Evolutionary conservation across 768 basidiomycete species (phyloP), one percentile per base, ranked within the genome.

Genomic region (Russula sp.): DNA sequence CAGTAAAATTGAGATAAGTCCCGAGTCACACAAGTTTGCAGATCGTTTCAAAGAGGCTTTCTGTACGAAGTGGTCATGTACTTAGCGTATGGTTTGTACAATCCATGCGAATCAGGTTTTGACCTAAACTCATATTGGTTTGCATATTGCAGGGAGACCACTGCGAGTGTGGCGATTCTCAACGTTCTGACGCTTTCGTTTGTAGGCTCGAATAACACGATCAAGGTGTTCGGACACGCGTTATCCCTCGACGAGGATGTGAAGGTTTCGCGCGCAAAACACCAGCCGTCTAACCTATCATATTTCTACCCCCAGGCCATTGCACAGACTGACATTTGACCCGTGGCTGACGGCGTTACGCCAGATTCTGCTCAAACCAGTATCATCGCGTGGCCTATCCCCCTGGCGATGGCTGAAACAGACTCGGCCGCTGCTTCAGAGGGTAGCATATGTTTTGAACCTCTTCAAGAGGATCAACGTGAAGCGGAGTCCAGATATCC

Each of bases 221-320:
- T 91, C 70, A 85, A 78, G 74, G 80, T 78, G 6, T 90, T 92
- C 71, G 77, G 90, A 11, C 90, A 93, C 55, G 90, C 88, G 0
- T 75, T 91, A 22, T 76, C 90, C 16, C 79, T 93, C 48, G 88
- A 92, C 64, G 89, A 91, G 75, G 87, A 64, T 58, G 75, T 69
- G 47, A 22, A 49, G 51, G 32, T 9, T 22, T 1, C 36, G 20
- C 38, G 18, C 42, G 16, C 9, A n/a, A n/a, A 7, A 43, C 35
- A 58, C 7, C 22, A 11, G 29, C 13, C 3, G 4, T 53, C 10
- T 20, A 34, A 55, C n/a, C n/a, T 35, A 11, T 43, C 10, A 18
- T 14, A 8, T 20, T 34, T 14, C 14, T 25, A 20, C 39, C n/a
- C n/a, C n/a, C n/a, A n/a, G n/a, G 25, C 13, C 13, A 18, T 22